Evolutionary conservation across 1,284 basidiomycete species (phyloP), one percentile per base, ranked within the genome.

Genomic region (Gomphus bonarii): DNA sequence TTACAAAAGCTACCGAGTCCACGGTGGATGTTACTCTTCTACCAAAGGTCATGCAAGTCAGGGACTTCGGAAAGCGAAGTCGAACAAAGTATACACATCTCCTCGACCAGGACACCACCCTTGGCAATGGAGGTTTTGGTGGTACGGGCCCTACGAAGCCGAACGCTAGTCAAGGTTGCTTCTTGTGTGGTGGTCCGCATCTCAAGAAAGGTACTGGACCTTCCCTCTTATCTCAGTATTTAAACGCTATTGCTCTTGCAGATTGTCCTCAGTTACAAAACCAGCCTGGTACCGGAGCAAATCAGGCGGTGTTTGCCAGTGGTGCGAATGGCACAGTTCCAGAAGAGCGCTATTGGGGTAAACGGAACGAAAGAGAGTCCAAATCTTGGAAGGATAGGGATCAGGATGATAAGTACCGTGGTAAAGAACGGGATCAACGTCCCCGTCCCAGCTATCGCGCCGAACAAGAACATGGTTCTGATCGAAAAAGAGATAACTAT

Each of bases 11-110:
- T 18, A 97, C 94, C 3, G 84, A 86, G 67, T 89, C 85, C 22
- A 87, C 90, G 0, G 69, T 94, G 50, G 94, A 98, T 68, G 82
- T 95, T 44, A 85, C 87, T 7, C 64, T 88, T 61, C 75, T 99
- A 43, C 97, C 97, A 8, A 81, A 89, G 70, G 88, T 97, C 60
- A 95, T 99, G 93, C 97, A 99, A 74, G 93, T 97, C 65, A 86
- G 86, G 70, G 87, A 98, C 73, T 99, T 94, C 69, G 97, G 97
- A 51, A 95, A 94, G 72, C 84, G 88, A 59, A 82, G 90, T 65
- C 81, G 90, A 57, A 94, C 91, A 50, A 95, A 95, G 73, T 99
- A 97, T 67, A 98, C 95, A 18, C 95, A 99, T 72, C 73, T 99
- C 63, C 73, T 92, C 43, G 93, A 95, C 66, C 91, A 99, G 74